Base-by-base conservation (phyloP, 495 filamentous ascomycete genomes). In the Choiromyces venosus region DNA sequence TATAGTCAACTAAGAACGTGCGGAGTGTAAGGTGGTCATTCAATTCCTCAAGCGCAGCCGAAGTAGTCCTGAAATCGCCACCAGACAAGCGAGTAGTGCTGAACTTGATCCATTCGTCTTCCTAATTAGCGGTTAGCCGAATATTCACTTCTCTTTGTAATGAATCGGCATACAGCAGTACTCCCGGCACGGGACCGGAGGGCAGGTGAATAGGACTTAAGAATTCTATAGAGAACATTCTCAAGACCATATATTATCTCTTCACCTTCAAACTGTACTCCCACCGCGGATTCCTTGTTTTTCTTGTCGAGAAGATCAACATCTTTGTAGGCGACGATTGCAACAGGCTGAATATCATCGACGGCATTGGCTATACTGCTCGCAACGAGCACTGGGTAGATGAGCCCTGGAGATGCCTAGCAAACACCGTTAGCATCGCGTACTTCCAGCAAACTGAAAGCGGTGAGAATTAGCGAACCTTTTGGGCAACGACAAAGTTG, bases 1-100 rank as follows among this genome's bases (percentile, higher is more conserved):
- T 84, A 84, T 97, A 94, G 71, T 93, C 94, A 39, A 92, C 89
- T 73, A 97, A 85, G 82, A 94, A 93, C 2, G 92, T 92, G 74
- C 95, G 90, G 21, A 97, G 88, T 19, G 89, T 89, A 64, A 99
- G 87, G 82, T 97, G 91, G 80, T 91, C 90, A 82, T 97, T 92
- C 65, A 99, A 88, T 73, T 90, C 88, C 76, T 83, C 85, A 21
- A 87, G 80, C 1, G 74, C 76, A 0, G 72, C 38, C 2, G 71
- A 61, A 35, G 86, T 81, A 3, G 52, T 74, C 71, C 78, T 81
- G 73, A 84, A 83, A 16, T 86, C 86, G 2, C 78, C 72, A 12
- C 75, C 69, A 25, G 78, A 82, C 12, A 82, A 83, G 81, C 83
- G 84, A 14, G 66, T 65, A 37, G 86, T 70, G 74, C 72, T 9